These are phyloP conservation scores for Lyophyllum shimeji DNA, from an alignment of 768 basidiomycete genomes.

Conservation along the genomic window DNA sequence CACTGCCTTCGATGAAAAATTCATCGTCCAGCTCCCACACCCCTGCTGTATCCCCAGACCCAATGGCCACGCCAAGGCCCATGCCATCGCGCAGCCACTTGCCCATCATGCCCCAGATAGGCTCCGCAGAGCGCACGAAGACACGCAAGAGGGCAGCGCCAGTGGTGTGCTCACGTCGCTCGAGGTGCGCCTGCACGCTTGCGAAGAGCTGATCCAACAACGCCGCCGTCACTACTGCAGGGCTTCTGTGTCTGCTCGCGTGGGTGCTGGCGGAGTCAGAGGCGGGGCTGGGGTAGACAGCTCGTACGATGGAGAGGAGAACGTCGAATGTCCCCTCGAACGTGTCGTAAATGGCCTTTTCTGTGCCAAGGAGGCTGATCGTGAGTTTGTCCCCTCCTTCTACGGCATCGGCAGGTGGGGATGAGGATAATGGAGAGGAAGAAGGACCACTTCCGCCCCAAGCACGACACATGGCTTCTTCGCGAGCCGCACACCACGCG, in stretches of 20 bases:
- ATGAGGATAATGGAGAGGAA: neutral
- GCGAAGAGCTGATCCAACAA: slow-evolving; percentile 64
- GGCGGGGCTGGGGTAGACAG: slow-evolving; percentile 25
- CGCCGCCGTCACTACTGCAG: slow-evolving; percentile 53
- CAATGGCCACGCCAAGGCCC: slow-evolving; percentile 43
- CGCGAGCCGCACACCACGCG: slow-evolving; percentile 67
- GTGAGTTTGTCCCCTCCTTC: neutral
- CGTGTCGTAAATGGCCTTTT: slow-evolving; percentile 54
- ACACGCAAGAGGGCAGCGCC: slow-evolving; percentile 59
- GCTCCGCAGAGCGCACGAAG: slow-evolving; percentile 63
- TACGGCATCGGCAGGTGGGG: neutral
- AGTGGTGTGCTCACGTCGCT: slow-evolving; percentile 55
- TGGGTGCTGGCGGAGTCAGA: slow-evolving; percentile 14
- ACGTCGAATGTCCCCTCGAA: slow-evolving; percentile 62
- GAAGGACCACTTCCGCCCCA: slow-evolving; percentile 34
- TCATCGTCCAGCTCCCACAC: slow-evolving; percentile 60
- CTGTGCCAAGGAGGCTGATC: slow-evolving; percentile 66
- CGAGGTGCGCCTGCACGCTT: slow-evolving; percentile 56
- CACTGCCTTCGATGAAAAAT: slow-evolving; percentile 79
- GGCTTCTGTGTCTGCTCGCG: slow-evolving; percentile 28
- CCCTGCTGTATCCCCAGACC: slow-evolving; percentile 24
- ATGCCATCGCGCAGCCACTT: slow-evolving; percentile 76
- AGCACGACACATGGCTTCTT: slow-evolving; percentile 67
- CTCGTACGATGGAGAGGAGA: slow-evolving; percentile 48
- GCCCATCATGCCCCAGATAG: slow-evolving; percentile 72